phyloP scores from a whole-genome alignment of 768 basidiomycete genomes.

The Rhodotorula graminis region DNA sequence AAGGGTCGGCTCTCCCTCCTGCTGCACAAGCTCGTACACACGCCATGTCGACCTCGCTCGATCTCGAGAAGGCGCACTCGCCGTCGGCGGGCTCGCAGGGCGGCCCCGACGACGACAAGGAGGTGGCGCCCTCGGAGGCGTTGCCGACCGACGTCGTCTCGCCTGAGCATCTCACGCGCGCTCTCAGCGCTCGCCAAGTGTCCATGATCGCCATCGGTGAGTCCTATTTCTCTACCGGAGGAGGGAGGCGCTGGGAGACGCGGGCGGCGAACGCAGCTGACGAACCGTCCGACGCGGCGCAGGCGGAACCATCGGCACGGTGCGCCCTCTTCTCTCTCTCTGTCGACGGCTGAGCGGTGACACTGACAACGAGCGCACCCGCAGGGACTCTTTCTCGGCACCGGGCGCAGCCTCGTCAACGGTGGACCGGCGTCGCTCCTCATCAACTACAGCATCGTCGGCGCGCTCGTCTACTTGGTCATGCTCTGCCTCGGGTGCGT shows the following conservation, averaged over 20 bases:
- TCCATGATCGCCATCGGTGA: slow-evolving; percentile 35
- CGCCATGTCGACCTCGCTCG: neutral
- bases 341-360: neutral
- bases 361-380: neutral
- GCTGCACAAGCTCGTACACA: too few species aligned
- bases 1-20: too few species aligned
- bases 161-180: slow-evolving; percentile 4
- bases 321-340: neutral
- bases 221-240: neutral
- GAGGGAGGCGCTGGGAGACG: too few species aligned
- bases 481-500: slow-evolving; percentile 32
- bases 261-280: too few species aligned
- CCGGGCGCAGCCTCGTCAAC: slow-evolving; percentile 1
- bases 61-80: neutral
- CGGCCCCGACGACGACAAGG: neutral
- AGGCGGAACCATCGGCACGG: slow-evolving; percentile 35
- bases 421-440: slow-evolving; percentile 24
- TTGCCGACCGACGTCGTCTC: neutral
- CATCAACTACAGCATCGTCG: slow-evolving; percentile 34
- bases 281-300: neutral
- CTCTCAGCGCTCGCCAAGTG: slow-evolving; percentile 18
- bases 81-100: too few species aligned
- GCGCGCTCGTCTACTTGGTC: slow-evolving; percentile 30
- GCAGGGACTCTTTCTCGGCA: slow-evolving; percentile 18
- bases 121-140: neutral